Percentiles rank a stretch among this genome's conserved stretches.
Conservation (phyloP, 129 eudicot genomes). For the Dittrichia graveolens region DNA sequence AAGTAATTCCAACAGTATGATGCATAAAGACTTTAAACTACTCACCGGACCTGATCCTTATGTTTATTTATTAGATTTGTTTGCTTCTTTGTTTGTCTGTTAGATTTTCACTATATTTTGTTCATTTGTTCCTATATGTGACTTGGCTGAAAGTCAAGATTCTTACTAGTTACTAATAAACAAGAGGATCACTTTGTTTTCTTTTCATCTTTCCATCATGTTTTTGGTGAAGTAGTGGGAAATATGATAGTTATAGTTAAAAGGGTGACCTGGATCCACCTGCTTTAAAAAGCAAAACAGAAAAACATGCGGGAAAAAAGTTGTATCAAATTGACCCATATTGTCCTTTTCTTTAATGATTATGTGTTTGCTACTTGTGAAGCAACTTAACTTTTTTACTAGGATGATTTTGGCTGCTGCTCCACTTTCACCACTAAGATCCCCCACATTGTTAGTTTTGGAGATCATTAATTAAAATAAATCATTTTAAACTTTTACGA, state of each 20-base stretch:
- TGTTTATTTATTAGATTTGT: constrained; percentile 14
- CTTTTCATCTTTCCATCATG: constrained; percentile 9
- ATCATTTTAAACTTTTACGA: constrained; percentile 15
- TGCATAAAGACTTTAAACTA: constrained; percentile 4
- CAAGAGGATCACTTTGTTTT: constrained; percentile 25
- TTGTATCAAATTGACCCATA: constrained; percentile 30
- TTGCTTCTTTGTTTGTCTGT: constrained; percentile 18
- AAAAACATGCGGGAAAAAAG: constrained; percentile 36
- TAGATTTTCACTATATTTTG: constrained; percentile 12
- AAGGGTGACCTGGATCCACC: constrained; percentile 27
- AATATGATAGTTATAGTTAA: constrained; percentile 25
- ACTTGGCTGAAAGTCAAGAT: constrained; percentile 8
- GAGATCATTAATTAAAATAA: neutral
- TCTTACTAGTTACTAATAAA: constrained; percentile 11
- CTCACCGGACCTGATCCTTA: neutral
- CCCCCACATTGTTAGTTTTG: constrained; percentile 19
- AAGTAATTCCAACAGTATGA: neutral
- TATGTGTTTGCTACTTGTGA: constrained; percentile 33
- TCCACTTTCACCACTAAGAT: constrained; percentile 36
- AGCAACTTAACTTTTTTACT: constrained; percentile 26
- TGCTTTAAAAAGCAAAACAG: constrained; percentile 35
- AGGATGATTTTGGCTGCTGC: constrained; percentile 22
- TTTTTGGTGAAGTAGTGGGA: constrained; percentile 33
- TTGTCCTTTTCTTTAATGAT: constrained; percentile 36
- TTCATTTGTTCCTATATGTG: neutral